Percentiles rank a stretch among this genome's conserved stretches.
Conservation (phyloP, 176 grass and related monocot species). For the Poa annua region DNA sequence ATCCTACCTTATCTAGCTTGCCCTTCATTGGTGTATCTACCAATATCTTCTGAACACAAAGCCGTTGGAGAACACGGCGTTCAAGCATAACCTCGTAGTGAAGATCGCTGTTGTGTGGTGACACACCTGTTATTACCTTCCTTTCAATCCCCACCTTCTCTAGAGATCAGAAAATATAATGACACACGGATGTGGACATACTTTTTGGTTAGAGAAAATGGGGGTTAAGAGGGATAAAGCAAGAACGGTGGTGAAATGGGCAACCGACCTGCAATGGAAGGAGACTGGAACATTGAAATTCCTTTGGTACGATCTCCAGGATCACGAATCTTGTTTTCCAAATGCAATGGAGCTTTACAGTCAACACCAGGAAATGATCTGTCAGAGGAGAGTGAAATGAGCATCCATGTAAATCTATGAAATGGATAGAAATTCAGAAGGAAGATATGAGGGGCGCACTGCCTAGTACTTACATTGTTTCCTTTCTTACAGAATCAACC, state of each 20-base stretch:
- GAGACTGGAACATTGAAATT: conserved; percentile 38
- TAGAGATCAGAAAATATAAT: conserved; percentile 43
- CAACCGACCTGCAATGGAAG: conserved; percentile 54
- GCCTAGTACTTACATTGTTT: conserved; percentile 48
- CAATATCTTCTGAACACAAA: conserved; percentile 59
- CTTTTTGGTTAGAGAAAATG: neutral
- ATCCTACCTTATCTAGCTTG: conserved; percentile 47
- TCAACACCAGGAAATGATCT: conserved; percentile 35
- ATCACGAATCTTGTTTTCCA: conserved; percentile 36
- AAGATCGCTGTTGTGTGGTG: conserved; percentile 50
- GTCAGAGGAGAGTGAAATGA: conserved; percentile 33
- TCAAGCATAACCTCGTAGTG: conserved; percentile 61
- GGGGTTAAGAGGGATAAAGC: neutral
- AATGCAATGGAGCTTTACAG: conserved; percentile 17
- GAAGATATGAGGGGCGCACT: conserved; percentile 9
- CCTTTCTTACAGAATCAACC: conserved; percentile 33
- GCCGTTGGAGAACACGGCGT: conserved; percentile 45
- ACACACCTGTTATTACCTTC: conserved; percentile 47
- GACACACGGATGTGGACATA: conserved; percentile 4
- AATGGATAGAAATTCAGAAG: conserved; percentile 28
- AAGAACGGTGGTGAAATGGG: neutral
- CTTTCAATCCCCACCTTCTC: conserved; percentile 48
- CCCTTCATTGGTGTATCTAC: conserved; percentile 45
- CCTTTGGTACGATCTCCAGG: conserved; percentile 35
- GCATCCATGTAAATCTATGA: conserved; percentile 26